Base-by-base conservation (phyloP, 108 stramenopile genomes). In the Fragilariopsis cylindrus region DNA sequence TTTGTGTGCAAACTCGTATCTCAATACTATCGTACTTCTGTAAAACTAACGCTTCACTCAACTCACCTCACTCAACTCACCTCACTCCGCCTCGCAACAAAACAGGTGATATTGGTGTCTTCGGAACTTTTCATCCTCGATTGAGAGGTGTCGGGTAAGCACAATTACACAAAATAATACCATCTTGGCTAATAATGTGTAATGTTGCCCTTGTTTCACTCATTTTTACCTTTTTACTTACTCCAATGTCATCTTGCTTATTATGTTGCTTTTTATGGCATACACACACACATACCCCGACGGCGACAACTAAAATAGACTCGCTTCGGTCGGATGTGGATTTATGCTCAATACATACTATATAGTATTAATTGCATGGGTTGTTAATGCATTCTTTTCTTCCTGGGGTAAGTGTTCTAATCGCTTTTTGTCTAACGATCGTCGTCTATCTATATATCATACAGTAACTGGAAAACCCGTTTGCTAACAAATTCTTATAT, bases 291-390 rank as follows among this genome's bases (percentile, higher is more conserved):
- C 50, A 13, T 52, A 13, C 50, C 50, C 9, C 13, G 50, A 52
- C 50, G 50, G 9, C 13, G 12, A 9, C 9, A 52, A 52, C 9
- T 13, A 52, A 9, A 45, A 11, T 44, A 63, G 87, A 16, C 71
- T 88, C 2, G 52, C 67, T 21, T 68, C 72, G 13, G 79, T 85
- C 41, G 71, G 69, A 53, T 84, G 78, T 57, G 85, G 74, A 2
- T 88, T 75, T 65, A 72, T 84, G 75, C 78, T 90, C 43, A 75
- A 78, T 7, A 68, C 75, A 7, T 90, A 90, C 76, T 90, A 90
- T 70, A 71, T 73, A 50, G 74, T 83, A 52, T 73, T 89, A 4
- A 19, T 83, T 40, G 70, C 82, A 3, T 86, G 87, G 87, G 87
- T 88, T 12, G 30, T 62, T 13, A 73, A 82, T 18, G 84, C 84